Evolutionary conservation across 805 yeast species (phyloP), one percentile per base, ranked within the genome.

Genomic region (Kazachstania martiniae): DNA sequence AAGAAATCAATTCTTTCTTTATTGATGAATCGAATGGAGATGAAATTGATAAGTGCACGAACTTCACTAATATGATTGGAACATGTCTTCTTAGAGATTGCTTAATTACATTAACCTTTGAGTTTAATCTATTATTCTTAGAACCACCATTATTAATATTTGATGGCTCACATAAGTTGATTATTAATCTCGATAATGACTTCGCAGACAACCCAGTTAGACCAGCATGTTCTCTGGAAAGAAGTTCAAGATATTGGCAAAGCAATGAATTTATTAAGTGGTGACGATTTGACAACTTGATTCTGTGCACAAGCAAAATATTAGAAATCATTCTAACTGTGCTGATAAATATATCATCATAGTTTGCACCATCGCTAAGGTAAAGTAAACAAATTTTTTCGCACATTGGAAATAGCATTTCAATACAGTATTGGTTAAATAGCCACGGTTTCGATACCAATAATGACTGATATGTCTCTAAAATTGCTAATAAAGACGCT

Each of bases 81-180:
- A 78, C 51, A 43, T 77, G 73, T 37, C 68, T 74, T 47, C 94
- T 68, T 37, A 87, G 53, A 3, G 75, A 66, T 31, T 68, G 65
- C 41, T 77, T 80, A 29, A 75, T 63, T 7, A 67, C 41, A 1
- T 77, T 62, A 0, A 76, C 53, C 1, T 74, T 64, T 0, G 89
- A 70, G 15, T 65, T 75, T 34, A 81, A 53, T 1, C 63, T 49
- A 27, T 59, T 52, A 5, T 44, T 56, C 0, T 60, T 37, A 3
- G 42, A 44, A 13, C 56, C 29, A 37, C 46, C 43, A 21, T 44
- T 34, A 10, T 47, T 33, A 22, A 51, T 37, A 28, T 53, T 39
- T 19, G 56, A 45, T 3, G 94, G 94, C 43, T 83, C 93, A 59
- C 94, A 83, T 21, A 80, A 58, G 44, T 79, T 78, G 15, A 66